Evolutionary conservation across 371 early-diverging fungal species (phyloP).

Genomic region (Parasitella parasitica): DNA sequence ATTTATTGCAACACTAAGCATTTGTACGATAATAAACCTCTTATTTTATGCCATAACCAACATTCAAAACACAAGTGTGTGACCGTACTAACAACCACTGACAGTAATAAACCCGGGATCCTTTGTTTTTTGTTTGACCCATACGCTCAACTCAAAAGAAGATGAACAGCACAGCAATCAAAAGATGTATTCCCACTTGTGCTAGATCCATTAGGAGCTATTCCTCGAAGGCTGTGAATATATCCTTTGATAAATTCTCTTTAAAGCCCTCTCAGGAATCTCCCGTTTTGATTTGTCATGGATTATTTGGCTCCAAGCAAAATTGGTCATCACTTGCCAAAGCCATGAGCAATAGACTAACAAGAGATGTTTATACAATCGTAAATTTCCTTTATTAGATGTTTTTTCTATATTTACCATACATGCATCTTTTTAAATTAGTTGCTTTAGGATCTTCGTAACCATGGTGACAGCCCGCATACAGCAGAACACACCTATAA

Average conservation of each 20-base stretch:
- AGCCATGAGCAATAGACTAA: slow-evolving; percentile 61
- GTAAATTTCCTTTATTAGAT: slow-evolving; percentile 21
- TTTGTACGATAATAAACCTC: neutral
- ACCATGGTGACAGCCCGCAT: slow-evolving; percentile 93
- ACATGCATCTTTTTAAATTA: neutral
- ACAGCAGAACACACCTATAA: slow-evolving; percentile 63
- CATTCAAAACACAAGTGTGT: neutral
- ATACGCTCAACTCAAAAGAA: neutral
- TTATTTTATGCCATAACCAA: neutral
- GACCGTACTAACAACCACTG: neutral
- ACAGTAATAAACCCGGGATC: neutral
- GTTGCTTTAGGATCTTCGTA: slow-evolving; percentile 77
- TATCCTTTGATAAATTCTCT: slow-evolving; percentile 27
- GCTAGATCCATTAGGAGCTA: neutral
- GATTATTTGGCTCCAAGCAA: slow-evolving; percentile 93
- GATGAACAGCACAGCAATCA: neutral
- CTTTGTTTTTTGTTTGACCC: neutral
- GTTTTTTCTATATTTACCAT: neutral
- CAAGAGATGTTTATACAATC: slow-evolving; percentile 65
- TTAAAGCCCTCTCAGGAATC: slow-evolving; percentile 11
- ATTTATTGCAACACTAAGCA: neutral
- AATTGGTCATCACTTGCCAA: slow-evolving; percentile 90
- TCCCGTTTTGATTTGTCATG: slow-evolving; percentile 79
- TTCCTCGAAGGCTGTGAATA: slow-evolving; percentile 11
- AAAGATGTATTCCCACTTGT: neutral